Conservation (phyloP, 1,139 yeast genomes). For the Groenewaldozyma sp. region DNA sequence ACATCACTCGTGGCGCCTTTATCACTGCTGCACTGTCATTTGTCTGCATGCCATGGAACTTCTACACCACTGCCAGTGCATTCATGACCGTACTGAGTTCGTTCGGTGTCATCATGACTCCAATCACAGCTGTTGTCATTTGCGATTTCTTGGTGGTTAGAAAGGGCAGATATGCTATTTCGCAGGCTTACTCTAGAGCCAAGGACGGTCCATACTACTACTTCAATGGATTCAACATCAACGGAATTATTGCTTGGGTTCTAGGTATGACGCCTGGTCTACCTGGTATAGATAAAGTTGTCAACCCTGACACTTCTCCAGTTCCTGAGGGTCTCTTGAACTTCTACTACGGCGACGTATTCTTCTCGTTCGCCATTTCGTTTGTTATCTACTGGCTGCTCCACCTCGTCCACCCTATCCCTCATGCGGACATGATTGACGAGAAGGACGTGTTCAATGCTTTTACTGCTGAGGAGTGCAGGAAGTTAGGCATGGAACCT, state of each 20-base stretch:
- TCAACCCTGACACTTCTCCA: conserved; percentile 18
- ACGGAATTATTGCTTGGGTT: conserved; percentile 35
- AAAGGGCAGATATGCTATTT: conserved; percentile 25
- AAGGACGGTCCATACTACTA: conserved; percentile 33
- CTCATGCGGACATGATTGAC: conserved; percentile 28
- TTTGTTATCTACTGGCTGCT: conserved; percentile 32
- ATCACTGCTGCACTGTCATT: conserved; percentile 39
- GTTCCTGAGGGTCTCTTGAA: conserved; percentile 30
- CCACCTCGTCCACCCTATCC: conserved; percentile 31
- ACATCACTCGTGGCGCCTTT: conserved; percentile 42
- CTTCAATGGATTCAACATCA: conserved; percentile 34
- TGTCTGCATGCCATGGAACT: conserved; percentile 41
- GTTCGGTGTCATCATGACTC: conserved; percentile 38
- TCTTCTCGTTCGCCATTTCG: conserved; percentile 35
- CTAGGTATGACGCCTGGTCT: conserved; percentile 9
- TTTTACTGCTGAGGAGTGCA: conserved; percentile 6
- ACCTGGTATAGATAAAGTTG: conserved; percentile 5
- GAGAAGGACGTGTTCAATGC: conserved; percentile 30
- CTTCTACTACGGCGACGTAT: conserved; percentile 34
- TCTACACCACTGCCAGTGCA: conserved; percentile 37
- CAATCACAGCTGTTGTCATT: conserved; percentile 36
- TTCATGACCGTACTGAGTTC: conserved; percentile 40
- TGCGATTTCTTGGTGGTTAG: conserved; percentile 36
- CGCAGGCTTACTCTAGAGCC: conserved; percentile 31
- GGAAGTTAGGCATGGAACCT: conserved; percentile 6